Percentiles rank a stretch among this genome's conserved stretches.
phyloP scores from a whole-genome alignment of 331 rosid genomes.

The Saraca asoca region DNA sequence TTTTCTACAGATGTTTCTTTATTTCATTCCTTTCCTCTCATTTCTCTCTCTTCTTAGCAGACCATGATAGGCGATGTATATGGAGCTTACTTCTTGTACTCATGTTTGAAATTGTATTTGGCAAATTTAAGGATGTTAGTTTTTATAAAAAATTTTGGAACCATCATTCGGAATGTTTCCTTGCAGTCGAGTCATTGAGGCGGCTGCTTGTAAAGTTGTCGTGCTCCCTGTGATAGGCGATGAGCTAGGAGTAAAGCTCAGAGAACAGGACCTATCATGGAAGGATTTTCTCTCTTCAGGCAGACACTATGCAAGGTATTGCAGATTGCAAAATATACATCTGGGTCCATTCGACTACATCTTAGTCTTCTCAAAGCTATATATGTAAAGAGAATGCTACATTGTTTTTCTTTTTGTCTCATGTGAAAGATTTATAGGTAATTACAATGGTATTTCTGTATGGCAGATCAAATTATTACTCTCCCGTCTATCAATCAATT shows the following conservation, averaged over 20 bases:
- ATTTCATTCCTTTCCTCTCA: no score
- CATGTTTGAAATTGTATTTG: constrained; percentile 14
- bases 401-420: constrained; percentile 19
- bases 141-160: neutral
- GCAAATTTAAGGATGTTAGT: constrained; percentile 21
- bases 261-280: constrained; percentile 74
- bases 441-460: constrained; percentile 23
- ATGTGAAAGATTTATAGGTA: neutral
- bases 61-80: neutral
- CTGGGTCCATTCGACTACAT: constrained; percentile 1
- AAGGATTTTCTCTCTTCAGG: constrained; percentile 62
- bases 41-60: no score
- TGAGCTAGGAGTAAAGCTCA: constrained; percentile 49
- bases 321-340: constrained; percentile 1
- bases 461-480: constrained; percentile 61
- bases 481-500: constrained; percentile 60
- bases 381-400: neutral
- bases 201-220: constrained; percentile 59
- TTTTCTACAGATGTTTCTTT: no score
- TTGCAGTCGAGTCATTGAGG: constrained; percentile 76
- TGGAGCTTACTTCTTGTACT: neutral
- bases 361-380: neutral
- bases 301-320: constrained; percentile 51
- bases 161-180: constrained; percentile 26
- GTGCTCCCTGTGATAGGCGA: constrained; percentile 76